Evolutionary conservation across 1,284 basidiomycete species (phyloP).

Genomic region (Mycosarcoma maydis): DNA sequence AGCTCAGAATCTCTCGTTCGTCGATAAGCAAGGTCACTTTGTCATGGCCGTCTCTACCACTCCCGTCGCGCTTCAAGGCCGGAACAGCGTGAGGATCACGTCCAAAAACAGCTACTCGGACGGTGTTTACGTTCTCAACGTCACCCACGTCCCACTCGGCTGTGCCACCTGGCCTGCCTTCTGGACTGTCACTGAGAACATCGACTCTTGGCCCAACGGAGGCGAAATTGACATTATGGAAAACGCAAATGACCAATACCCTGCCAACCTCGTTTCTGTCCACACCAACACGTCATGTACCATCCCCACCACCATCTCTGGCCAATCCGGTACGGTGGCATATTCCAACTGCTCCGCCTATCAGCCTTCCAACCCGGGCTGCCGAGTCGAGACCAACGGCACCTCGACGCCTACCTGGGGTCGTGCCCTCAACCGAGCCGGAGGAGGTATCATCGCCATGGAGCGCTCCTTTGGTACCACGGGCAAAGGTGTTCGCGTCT

Average conservation of each 20-base stretch:
- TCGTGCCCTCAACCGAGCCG: conserved; percentile 47
- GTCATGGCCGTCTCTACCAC: conserved; percentile 59
- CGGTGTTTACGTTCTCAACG: conserved; percentile 62
- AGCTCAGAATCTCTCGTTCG: conserved; percentile 54
- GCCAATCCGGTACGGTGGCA: conserved; percentile 40
- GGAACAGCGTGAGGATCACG: conserved; percentile 57
- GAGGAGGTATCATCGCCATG: conserved; percentile 63
- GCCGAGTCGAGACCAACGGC: conserved; percentile 57
- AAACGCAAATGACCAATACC: conserved; percentile 62
- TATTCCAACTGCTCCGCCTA: conserved; percentile 57
- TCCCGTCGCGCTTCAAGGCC: conserved; percentile 33
- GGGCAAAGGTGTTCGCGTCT: conserved; percentile 61
- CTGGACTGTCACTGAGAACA: conserved; percentile 61
- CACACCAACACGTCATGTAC: conserved; percentile 55
- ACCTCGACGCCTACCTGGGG: conserved; percentile 56
- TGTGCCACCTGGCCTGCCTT: conserved; percentile 65
- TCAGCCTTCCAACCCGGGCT: conserved; percentile 47
- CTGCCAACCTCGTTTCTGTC: conserved; percentile 45
- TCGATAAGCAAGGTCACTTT: conserved; percentile 48
- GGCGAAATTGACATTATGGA: conserved; percentile 66
- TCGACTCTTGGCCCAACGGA: conserved; percentile 55
- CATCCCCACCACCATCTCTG: conserved; percentile 19
- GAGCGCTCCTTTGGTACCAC: conserved; percentile 57
- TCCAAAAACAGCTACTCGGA: conserved; percentile 57
- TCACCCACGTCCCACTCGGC: conserved; percentile 58